Evolutionary conservation across 1,284 basidiomycete species (phyloP).

Genomic region (Ganoderma meredithae): DNA sequence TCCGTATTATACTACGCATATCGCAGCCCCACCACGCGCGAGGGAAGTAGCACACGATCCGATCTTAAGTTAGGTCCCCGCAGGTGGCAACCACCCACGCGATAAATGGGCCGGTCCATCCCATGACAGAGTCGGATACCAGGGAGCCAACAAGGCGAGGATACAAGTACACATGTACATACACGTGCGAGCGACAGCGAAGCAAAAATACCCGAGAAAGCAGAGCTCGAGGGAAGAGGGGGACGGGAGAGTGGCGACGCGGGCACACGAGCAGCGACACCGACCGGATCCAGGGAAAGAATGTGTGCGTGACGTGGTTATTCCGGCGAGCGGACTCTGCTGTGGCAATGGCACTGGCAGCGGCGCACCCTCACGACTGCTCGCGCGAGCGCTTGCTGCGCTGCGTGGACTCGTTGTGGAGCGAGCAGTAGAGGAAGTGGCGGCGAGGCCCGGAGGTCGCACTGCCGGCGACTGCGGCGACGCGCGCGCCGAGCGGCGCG

Average conservation of each 20-base stretch:
- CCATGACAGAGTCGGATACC: not conserved
- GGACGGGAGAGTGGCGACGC: not conserved
- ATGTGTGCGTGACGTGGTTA: too few species aligned
- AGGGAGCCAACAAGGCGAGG: not conserved
- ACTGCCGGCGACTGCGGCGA: slow-evolving; percentile 67
- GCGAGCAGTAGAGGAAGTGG: slow-evolving; percentile 81
- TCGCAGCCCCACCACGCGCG: not conserved
- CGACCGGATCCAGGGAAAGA: too few species aligned
- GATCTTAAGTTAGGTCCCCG: not conserved
- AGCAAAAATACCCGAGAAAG: slow-evolving; percentile 4
- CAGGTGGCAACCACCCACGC: not conserved
- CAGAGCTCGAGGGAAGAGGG: not conserved
- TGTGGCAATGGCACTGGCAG: not conserved
- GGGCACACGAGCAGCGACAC: not conserved
- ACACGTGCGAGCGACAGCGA: not conserved
- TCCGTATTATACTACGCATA: slow-evolving; percentile 25
- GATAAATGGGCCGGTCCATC: not conserved
- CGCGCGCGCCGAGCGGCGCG: slow-evolving; percentile 65
- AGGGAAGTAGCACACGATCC: slow-evolving; percentile 4
- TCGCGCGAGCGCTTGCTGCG: slow-evolving; percentile 42
- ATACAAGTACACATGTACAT: slow-evolving; percentile 4
- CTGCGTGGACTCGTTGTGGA: slow-evolving; percentile 51
- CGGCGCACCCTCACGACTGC: slow-evolving; percentile 23
- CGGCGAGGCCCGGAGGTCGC: slow-evolving; percentile 69
- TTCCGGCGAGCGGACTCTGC: too few species aligned